These are phyloP conservation scores for Teunomyces gatunensis DNA, from an alignment of 805 yeast species.

Conservation along the genomic window DNA sequence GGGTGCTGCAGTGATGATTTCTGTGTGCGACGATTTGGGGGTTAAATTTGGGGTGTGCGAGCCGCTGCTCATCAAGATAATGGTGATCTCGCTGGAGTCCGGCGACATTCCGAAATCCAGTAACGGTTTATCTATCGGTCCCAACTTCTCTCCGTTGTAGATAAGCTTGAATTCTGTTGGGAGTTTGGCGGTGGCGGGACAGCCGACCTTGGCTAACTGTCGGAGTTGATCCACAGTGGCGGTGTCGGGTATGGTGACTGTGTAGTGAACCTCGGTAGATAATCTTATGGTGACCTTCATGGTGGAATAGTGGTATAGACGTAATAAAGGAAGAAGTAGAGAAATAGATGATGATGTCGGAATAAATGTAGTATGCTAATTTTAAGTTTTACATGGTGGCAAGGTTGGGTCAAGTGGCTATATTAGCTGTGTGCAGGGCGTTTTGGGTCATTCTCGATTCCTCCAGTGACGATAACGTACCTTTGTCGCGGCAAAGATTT, in stretches of 20 bases:
- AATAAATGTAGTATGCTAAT: neutral
- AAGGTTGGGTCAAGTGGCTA: neutral
- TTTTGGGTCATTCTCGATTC: neutral
- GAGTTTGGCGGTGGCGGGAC: slow-evolving; percentile 29
- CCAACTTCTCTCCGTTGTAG: slow-evolving; percentile 36
- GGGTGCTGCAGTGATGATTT: slow-evolving; percentile 17
- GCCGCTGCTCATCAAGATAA: slow-evolving; percentile 27
- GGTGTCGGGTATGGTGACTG: slow-evolving; percentile 50
- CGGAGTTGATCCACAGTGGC: slow-evolving; percentile 52
- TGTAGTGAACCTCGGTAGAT: slow-evolving; percentile 42
- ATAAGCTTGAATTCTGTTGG: slow-evolving; percentile 41
- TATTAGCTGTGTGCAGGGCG: slow-evolving; percentile 1
- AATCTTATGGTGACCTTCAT: slow-evolving; percentile 53
- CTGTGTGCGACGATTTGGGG: slow-evolving; percentile 4
- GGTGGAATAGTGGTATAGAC: neutral
- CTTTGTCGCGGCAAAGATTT: neutral
- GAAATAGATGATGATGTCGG: neutral
- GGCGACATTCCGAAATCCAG: slow-evolving; percentile 18
- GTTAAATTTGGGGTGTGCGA: slow-evolving; percentile 19
- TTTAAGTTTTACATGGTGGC: neutral
- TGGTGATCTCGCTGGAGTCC: slow-evolving; percentile 14
- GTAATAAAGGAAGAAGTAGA: neutral
- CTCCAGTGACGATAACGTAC: neutral
- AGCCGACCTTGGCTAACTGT: slow-evolving; percentile 39
- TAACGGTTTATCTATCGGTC: slow-evolving; percentile 24